Percentiles rank a stretch among this genome's conserved stretches.
Conservation (phyloP, 345 rosid species). For the Linum tenue region DNA sequence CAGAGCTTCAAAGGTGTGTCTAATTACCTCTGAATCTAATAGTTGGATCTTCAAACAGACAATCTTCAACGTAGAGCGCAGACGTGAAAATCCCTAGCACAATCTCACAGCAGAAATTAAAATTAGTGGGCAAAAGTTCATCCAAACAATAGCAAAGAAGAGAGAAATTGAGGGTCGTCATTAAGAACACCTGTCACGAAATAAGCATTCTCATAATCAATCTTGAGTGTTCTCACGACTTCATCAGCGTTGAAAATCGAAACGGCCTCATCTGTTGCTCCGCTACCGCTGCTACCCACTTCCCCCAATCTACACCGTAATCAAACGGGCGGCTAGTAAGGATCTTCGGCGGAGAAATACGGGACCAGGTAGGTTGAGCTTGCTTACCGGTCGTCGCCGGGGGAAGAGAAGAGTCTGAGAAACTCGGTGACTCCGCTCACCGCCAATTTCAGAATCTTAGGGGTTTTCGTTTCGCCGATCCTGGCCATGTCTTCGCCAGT, state of each 20-base stretch:
- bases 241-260: conserved; percentile 40
- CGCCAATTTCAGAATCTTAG: conserved; percentile 42
- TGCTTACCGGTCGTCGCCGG: conserved; percentile 24
- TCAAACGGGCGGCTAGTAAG: background rate
- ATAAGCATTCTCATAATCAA: conserved; percentile 69
- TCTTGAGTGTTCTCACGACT: conserved; percentile 41
- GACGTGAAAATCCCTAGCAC: conserved; percentile 58
- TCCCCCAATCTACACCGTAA: conserved; percentile 8
- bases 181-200: conserved; percentile 59
- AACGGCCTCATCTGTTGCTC: conserved; percentile 21
- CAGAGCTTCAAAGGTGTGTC: background rate
- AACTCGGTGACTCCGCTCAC: conserved; percentile 78
- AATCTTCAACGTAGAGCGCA: conserved; percentile 54
- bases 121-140: background rate
- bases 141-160: background rate
- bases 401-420: conserved; percentile 44
- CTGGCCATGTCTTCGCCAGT: background rate
- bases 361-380: background rate
- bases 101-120: conserved; percentile 1
- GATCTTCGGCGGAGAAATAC: background rate
- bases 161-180: background rate
- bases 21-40: conserved; percentile 65
- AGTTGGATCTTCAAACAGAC: conserved; percentile 87
- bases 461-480: conserved; percentile 21
- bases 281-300: conserved; percentile 12